phyloP scores from a whole-genome alignment of 2,329 filamentous ascomycete species.

The Rhinocladiella similis region DNA sequence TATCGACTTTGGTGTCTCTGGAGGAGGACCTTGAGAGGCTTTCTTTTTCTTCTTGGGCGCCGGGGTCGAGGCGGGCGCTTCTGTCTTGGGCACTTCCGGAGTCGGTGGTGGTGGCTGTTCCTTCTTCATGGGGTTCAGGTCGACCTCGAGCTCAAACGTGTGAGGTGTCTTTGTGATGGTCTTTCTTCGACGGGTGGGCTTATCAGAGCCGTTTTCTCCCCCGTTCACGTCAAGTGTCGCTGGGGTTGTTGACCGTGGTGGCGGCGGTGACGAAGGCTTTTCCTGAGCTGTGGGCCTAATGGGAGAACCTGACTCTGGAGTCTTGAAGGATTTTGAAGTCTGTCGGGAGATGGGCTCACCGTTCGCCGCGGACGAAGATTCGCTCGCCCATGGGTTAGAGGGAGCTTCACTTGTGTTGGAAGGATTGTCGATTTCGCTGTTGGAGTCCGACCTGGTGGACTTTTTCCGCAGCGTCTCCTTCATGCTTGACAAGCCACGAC shows the following conservation, averaged over 20 bases:
- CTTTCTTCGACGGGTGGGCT: slow-evolving; percentile 23
- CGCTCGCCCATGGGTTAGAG: slow-evolving; percentile 26
- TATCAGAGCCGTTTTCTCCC: slow-evolving; percentile 15
- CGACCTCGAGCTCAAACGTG: slow-evolving; percentile 23
- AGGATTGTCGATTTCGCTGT: slow-evolving; percentile 15
- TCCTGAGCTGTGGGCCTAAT: slow-evolving; percentile 6
- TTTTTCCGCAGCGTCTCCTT: slow-evolving; percentile 25
- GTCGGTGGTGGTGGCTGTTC: slow-evolving; percentile 11
- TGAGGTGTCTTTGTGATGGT: slow-evolving; percentile 24
- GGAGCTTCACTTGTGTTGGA: slow-evolving; percentile 21
- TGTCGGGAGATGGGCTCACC: slow-evolving; percentile 21
- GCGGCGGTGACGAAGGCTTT: slow-evolving; percentile 12
- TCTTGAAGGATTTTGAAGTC: slow-evolving; percentile 18
- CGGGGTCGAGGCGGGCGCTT: slow-evolving; percentile 11
- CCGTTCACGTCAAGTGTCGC: slow-evolving; percentile 10
- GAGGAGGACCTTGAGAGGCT: slow-evolving; percentile 14
- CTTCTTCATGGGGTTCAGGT: slow-evolving; percentile 18
- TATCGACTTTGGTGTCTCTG: slow-evolving; percentile 1
- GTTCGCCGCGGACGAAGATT: slow-evolving; percentile 16
- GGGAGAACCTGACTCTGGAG: slow-evolving; percentile 14
- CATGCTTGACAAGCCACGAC: slow-evolving; percentile 7
- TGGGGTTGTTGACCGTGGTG: neutral
- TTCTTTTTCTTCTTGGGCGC: slow-evolving; percentile 24
- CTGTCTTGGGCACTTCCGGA: slow-evolving; percentile 7
- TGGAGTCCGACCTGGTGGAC: slow-evolving; percentile 9